Conservation (phyloP, 2,329 filamentous ascomycete genomes). For the Ceratocystis albifundus region DNA sequence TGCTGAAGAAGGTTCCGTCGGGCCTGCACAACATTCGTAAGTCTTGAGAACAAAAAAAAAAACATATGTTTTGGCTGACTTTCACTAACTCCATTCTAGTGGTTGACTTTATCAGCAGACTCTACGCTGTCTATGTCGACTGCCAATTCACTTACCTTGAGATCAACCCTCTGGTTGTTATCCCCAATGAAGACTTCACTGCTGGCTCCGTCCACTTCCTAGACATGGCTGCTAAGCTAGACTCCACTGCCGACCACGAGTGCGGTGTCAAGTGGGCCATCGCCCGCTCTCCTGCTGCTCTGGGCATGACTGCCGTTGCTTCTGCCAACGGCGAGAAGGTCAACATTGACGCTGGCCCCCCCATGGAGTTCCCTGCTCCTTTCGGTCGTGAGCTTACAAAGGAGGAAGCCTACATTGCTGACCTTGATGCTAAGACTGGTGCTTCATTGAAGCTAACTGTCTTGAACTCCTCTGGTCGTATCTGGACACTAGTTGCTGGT, state of each 20-base stretch:
- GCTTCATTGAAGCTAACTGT: conserved; percentile 97
- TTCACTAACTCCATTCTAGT: conserved; percentile 32
- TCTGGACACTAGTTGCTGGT: conserved; percentile 98
- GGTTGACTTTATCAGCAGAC: conserved; percentile 95
- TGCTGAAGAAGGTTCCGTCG: conserved; percentile 87
- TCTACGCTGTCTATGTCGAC: conserved; percentile 98
- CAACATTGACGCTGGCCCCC: conserved; percentile 89
- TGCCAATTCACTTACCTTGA: conserved; percentile 99
- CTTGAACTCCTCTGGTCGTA: conserved; percentile 77
- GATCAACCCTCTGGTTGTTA: conserved; percentile 97
- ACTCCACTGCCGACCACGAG: conserved; percentile 98
- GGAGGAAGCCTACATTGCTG: conserved; percentile 97
- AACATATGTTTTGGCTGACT: neutral
- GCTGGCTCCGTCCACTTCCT: conserved; percentile 96
- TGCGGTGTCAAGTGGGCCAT: conserved; percentile 98
- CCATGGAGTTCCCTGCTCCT: conserved; percentile 97
- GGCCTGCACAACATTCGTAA: conserved; percentile 81
- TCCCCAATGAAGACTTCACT: conserved; percentile 84
- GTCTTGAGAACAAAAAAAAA: neutral
- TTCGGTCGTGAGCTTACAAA: conserved; percentile 98
- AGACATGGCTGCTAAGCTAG: conserved; percentile 94
- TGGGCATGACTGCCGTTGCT: conserved; percentile 64
- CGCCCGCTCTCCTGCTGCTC: conserved; percentile 76
- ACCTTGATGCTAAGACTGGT: conserved; percentile 98
- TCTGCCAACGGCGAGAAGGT: conserved; percentile 59